Percentiles rank a stretch among this genome's conserved stretches.
phyloP scores from a whole-genome alignment of 2,329 filamentous ascomycete species.

The Alternaria postmessia region DNA sequence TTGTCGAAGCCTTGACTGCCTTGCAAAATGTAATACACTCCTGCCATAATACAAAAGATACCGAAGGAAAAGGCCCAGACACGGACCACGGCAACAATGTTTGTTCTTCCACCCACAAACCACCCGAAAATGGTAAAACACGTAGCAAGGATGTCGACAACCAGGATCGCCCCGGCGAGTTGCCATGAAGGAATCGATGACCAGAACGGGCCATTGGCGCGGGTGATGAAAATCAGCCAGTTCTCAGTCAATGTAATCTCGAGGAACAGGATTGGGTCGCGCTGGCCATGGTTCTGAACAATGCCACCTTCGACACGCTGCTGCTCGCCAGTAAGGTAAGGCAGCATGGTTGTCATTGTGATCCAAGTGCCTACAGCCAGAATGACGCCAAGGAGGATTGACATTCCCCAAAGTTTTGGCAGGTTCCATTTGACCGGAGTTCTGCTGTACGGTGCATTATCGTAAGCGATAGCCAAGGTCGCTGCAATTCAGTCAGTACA shows the following conservation, averaged over 20 bases:
- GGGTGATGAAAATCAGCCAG: slow-evolving; percentile 96
- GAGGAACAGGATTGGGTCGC: slow-evolving; percentile 85
- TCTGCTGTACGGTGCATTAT: slow-evolving; percentile 87
- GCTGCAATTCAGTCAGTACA: slow-evolving; percentile 53
- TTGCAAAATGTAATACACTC: slow-evolving; percentile 80
- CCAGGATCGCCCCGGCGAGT: slow-evolving; percentile 76
- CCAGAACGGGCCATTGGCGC: slow-evolving; percentile 92
- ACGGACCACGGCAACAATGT: slow-evolving; percentile 84
- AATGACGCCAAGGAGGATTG: slow-evolving; percentile 80
- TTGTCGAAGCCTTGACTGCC: slow-evolving; percentile 85
- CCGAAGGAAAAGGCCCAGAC: slow-evolving; percentile 93
- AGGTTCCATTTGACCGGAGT: slow-evolving; percentile 94
- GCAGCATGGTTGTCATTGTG: slow-evolving; percentile 84
- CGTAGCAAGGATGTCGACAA: slow-evolving; percentile 85
- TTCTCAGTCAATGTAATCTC: slow-evolving; percentile 92
- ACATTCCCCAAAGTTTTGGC: slow-evolving; percentile 93
- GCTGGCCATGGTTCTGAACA: slow-evolving; percentile 85
- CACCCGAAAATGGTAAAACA: slow-evolving; percentile 87
- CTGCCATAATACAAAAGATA: slow-evolving; percentile 83
- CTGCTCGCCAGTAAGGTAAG: slow-evolving; percentile 45
- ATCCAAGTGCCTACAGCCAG: slow-evolving; percentile 88
- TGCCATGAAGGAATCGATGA: slow-evolving; percentile 89
- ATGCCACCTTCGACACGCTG: slow-evolving; percentile 78
- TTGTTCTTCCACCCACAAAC: slow-evolving; percentile 75
- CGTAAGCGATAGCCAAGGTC: slow-evolving; percentile 90